These are phyloP conservation scores for Sporothrix schenckii DNA, from an alignment of 2,329 filamentous ascomycete species.

Conservation along the genomic window DNA sequence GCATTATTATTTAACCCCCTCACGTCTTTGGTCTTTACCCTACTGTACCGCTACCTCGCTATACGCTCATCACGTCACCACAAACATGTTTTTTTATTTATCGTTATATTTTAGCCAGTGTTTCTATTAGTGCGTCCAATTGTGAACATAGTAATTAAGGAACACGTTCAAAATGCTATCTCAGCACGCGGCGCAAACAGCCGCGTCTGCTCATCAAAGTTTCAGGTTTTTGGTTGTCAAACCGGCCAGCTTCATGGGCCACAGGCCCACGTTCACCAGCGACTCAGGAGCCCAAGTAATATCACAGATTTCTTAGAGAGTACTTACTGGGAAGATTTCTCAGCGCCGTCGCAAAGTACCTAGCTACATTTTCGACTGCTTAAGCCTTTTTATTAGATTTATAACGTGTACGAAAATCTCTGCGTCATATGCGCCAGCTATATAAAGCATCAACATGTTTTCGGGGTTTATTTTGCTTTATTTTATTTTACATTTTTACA, in stretches of 20 bases:
- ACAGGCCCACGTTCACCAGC: not conserved
- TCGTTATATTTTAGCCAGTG: not conserved
- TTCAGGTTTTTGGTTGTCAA: conserved; percentile 5
- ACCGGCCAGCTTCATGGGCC: not conserved
- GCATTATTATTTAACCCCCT: not conserved
- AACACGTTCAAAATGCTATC: too few species aligned
- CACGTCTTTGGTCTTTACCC: not conserved
- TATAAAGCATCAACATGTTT: too few species aligned
- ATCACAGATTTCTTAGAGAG: too few species aligned
- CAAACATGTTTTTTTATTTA: not conserved
- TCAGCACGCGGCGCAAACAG: not conserved
- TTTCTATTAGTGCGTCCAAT: not conserved
- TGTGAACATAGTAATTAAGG: not conserved
- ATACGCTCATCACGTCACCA: not conserved
- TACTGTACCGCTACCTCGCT: too few species aligned
- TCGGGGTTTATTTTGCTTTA: too few species aligned
- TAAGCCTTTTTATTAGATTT: too few species aligned
- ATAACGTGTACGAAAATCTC: too few species aligned
- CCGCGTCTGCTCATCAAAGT: not conserved
- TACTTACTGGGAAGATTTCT: too few species aligned
- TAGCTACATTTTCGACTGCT: too few species aligned
- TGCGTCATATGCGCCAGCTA: too few species aligned
- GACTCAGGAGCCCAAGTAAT: not conserved
- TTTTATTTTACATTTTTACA: too few species aligned
- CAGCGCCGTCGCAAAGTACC: too few species aligned